A percentile compares a stretch with the other conserved stretches of the same genome.
These are phyloP conservation scores for Phaeosphaeriaceae sp. DNA, from an alignment of 2,329 filamentous ascomycete genomes.

Conservation along the genomic window DNA sequence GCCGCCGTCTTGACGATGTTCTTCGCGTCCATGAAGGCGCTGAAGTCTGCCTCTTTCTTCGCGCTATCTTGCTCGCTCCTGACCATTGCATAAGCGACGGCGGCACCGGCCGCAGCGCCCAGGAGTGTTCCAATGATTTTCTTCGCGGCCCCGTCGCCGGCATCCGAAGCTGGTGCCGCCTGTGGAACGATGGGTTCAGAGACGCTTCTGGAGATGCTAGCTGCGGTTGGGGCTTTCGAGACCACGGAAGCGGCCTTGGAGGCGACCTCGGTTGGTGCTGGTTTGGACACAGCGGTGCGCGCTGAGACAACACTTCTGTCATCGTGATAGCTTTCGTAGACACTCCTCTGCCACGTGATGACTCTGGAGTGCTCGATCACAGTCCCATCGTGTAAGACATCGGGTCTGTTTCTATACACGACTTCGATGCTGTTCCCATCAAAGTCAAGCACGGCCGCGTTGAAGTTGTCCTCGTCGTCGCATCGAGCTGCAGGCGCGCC, in stretches of 20 bases:
- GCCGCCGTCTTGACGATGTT: conserved; percentile 37
- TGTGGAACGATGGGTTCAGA: conserved; percentile 43
- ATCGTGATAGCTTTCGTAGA: conserved; percentile 40
- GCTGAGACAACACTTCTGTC: conserved; percentile 41
- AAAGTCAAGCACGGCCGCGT: conserved; percentile 72
- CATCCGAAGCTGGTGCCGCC: conserved; percentile 32
- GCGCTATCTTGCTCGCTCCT: conserved; percentile 63
- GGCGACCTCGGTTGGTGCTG: conserved; percentile 29
- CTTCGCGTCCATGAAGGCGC: conserved; percentile 43
- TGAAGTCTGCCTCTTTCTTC: conserved; percentile 52
- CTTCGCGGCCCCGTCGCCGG: conserved; percentile 62
- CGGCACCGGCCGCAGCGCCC: conserved; percentile 79
- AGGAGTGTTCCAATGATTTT: conserved; percentile 77
- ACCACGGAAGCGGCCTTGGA: conserved; percentile 34
- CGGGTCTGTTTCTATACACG: conserved; percentile 63
- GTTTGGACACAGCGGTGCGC: conserved; percentile 32
- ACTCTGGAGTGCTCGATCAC: conserved; percentile 54
- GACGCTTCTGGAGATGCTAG: conserved; percentile 28
- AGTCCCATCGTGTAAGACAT: conserved; percentile 47
- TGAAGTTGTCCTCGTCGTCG: conserved; percentile 64
- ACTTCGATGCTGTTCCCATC: conserved; percentile 87
- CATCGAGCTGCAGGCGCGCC: conserved; percentile 63
- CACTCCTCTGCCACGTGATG: conserved; percentile 48
- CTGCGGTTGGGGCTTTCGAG: conserved; percentile 27
- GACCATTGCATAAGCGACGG: conserved; percentile 76